phyloP scores from a whole-genome alignment of 495 filamentous ascomycete species.

The Penicillium parvum region DNA sequence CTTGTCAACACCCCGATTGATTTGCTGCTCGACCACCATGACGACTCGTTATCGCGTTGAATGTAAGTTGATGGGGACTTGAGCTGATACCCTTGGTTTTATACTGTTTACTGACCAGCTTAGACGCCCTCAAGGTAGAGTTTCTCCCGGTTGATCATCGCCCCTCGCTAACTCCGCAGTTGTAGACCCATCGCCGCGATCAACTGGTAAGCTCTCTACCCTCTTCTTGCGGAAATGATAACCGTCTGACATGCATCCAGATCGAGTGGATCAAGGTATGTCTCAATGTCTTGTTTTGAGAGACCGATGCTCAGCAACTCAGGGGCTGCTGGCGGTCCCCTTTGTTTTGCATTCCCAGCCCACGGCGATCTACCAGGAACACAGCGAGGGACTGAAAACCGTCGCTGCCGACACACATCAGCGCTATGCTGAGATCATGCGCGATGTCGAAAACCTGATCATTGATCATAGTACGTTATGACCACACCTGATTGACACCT shows the following conservation, averaged over 20 bases:
- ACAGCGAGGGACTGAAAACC: slow-evolving; percentile 40
- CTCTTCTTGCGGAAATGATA: neutral
- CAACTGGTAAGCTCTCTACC: slow-evolving; percentile 59
- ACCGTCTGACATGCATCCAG: slow-evolving; percentile 23
- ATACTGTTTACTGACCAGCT: slow-evolving; percentile 21
- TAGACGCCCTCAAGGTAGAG: slow-evolving; percentile 75
- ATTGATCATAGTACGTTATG: slow-evolving; percentile 75
- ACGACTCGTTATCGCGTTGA: slow-evolving; percentile 89
- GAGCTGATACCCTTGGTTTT: slow-evolving; percentile 8
- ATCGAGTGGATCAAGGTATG: slow-evolving; percentile 68
- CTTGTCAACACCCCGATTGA: neutral
- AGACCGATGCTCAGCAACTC: slow-evolving; percentile 42
- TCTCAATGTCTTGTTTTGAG: slow-evolving; percentile 4
- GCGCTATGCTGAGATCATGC: slow-evolving; percentile 92
- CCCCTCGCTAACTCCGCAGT: slow-evolving; percentile 40
- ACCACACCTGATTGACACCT: neutral
- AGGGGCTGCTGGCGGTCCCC: slow-evolving; percentile 89
- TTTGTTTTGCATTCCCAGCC: slow-evolving; percentile 97
- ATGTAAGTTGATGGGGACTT: slow-evolving; percentile 48
- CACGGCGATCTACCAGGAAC: slow-evolving; percentile 66
- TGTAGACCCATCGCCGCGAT: slow-evolving; percentile 67
- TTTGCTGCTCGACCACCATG: slow-evolving; percentile 48
- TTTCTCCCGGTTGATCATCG: neutral
- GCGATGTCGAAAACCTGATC: slow-evolving; percentile 86
- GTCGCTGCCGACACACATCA: slow-evolving; percentile 61